phyloP scores from a whole-genome alignment of 495 filamentous ascomycete genomes.

The Aspergillus saccharolyticus region DNA sequence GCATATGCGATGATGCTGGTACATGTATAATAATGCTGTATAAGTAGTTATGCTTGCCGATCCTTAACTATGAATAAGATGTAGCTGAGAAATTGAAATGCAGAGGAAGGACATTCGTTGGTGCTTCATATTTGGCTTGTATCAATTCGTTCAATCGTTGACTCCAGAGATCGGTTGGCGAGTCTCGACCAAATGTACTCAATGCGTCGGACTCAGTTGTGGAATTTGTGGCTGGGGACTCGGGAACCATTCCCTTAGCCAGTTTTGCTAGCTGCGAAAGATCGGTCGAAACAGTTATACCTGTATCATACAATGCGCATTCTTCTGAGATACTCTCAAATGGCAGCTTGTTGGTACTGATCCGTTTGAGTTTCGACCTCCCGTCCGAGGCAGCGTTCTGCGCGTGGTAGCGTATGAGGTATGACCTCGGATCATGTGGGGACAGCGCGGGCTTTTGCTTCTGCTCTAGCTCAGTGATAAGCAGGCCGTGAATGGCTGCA shows the following conservation, averaged over 20 bases:
- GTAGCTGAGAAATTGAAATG: background rate
- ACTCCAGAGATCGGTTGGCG: background rate
- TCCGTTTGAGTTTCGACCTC: slow-evolving; percentile 16
- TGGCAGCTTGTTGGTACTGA: slow-evolving; percentile 26
- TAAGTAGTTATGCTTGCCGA: background rate
- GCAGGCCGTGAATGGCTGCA: background rate
- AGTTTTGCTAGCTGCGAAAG: slow-evolving; percentile 2
- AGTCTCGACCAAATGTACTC: background rate
- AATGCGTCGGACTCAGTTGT: slow-evolving; percentile 7
- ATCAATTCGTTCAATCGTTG: background rate
- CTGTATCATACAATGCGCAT: slow-evolving; percentile 23
- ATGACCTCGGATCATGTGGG: slow-evolving; percentile 34
- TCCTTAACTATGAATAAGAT: background rate
- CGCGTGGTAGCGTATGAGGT: slow-evolving; percentile 28
- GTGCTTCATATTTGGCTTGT: background rate
- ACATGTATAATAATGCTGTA: background rate
- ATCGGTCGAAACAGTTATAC: slow-evolving; percentile 13
- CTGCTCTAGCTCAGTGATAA: background rate
- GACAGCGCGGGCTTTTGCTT: slow-evolving; percentile 5
- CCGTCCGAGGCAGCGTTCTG: slow-evolving; percentile 3
- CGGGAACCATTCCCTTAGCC: slow-evolving; percentile 3
- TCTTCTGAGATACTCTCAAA: slow-evolving; percentile 36
- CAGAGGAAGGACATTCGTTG: background rate
- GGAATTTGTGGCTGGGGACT: slow-evolving; percentile 22
- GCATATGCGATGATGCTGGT: background rate